These are phyloP conservation scores for Phytophthora vignae DNA, from an alignment of 352 stramenopile genomes.

Conservation along the genomic window DNA sequence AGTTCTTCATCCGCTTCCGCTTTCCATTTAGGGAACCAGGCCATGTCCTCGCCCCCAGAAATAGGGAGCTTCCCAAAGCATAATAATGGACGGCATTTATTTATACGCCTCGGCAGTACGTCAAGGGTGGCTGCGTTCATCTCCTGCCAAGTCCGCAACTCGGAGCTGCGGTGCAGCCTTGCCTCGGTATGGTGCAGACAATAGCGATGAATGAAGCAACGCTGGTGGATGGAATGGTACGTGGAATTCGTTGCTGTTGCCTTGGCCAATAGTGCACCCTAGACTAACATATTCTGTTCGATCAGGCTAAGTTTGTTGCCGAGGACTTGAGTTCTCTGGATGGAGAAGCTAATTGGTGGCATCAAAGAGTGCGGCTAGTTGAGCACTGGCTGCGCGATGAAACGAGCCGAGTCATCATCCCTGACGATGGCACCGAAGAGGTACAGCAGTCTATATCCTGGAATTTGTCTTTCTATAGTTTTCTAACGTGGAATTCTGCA, in stretches of 20 bases:
- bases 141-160: slow-evolving; percentile 14
- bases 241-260: background rate
- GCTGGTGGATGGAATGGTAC: slow-evolving; percentile 62
- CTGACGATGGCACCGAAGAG: slow-evolving; percentile 77
- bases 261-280: background rate
- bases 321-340: slow-evolving; percentile 56
- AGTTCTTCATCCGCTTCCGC: background rate
- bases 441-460: slow-evolving; percentile 24
- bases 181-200: slow-evolving; percentile 55
- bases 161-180: slow-evolving; percentile 9
- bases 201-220: slow-evolving; percentile 61
- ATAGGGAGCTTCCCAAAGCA: slow-evolving; percentile 22
- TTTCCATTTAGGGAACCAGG: slow-evolving; percentile 12
- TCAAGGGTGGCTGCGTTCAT: background rate
- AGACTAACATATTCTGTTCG: background rate
- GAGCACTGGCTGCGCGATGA: slow-evolving; percentile 81
- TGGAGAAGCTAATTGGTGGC: slow-evolving; percentile 68
- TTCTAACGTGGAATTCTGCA: slow-evolving; percentile 2
- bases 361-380: slow-evolving; percentile 67
- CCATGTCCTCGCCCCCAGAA: slow-evolving; percentile 16
- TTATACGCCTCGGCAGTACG: slow-evolving; percentile 24
- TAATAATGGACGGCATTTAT: slow-evolving; percentile 26
- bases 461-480: background rate
- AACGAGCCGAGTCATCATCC: slow-evolving; percentile 59
- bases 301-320: slow-evolving; percentile 57